Base-by-base conservation (phyloP, 2,329 filamentous ascomycete genomes). In the Byssothecium circinans region DNA sequence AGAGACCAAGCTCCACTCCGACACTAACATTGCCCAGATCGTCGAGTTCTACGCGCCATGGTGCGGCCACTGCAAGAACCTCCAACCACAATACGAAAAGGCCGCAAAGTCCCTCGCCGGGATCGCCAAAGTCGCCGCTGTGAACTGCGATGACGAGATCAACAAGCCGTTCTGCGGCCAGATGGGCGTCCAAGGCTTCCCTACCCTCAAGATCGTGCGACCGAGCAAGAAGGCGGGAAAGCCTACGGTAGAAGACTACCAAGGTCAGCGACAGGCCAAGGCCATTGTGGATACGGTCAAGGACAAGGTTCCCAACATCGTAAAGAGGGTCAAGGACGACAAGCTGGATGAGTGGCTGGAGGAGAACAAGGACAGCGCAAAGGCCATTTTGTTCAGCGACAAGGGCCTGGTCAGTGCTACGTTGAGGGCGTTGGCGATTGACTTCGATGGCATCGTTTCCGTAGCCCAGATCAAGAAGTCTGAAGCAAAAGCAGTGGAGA, bases 51-150 rank as follows among this genome's bases (percentile, higher is more conserved):
- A 96, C 67, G 92, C 92, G 8, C 92, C 92, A 19, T 97, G 92
- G 92, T 97, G 94, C 65, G 94, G 92, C 34, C 94, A 97, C 75
- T 99, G 94, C 77, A 82, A 96, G 75, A 96, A 88, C 74, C 86
- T 99, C 64, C 91, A 96, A 75, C 92, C 91, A 2, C 89, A 89
- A 36, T 99, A 94, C 74, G 92, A 97, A 73, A 96, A 96, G 73
- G 91, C 86, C 2, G 94, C 94, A 60, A 88, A 87, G 64, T 90
- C 85, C 62, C 86, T 99, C 49, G 83, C 87, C n/a, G 94, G 94
- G 12, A 81, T 97, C 12, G 94, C 91, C 62, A 95, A 96, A 64
- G 92, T 99, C 34, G 94, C 90, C 39, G 94, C 95, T 45, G 79
- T 99, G 56, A 88, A 99, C 73, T 99, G 94, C 72, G 92, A 99